Conservation (phyloP, 2,329 filamentous ascomycete genomes). For the Colletotrichum tabaci region DNA sequence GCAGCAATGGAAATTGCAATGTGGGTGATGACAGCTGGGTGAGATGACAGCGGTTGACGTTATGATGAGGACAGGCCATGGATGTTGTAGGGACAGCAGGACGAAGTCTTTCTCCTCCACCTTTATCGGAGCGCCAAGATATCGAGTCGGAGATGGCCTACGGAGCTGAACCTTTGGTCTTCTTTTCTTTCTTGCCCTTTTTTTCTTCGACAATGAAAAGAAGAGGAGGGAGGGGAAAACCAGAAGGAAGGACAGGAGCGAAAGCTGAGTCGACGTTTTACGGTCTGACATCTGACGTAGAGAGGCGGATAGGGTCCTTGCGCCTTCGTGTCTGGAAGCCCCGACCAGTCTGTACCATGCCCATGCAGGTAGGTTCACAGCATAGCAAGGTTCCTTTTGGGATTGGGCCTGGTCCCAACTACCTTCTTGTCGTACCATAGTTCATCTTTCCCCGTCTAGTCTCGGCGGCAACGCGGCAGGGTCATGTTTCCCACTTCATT, state of each 20-base stretch:
- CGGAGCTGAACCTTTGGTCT: background rate
- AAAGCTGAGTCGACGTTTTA: conserved; percentile 13
- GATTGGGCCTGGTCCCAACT: background rate
- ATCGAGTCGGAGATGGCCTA: background rate
- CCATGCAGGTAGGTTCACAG: conserved; percentile 6
- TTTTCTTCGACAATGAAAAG: conserved; percentile 22
- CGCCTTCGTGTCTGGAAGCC: conserved; percentile 6
- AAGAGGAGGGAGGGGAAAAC: background rate
- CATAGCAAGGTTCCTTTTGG: background rate
- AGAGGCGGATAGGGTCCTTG: background rate
- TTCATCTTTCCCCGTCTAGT: background rate
- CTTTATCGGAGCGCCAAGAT: too few relatives aligned
- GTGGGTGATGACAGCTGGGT: conserved; percentile 10
- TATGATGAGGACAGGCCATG: background rate
- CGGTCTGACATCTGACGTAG: background rate
- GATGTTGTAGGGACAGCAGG: background rate
- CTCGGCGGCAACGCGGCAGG: background rate
- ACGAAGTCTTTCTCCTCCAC: background rate
- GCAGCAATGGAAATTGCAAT: conserved; percentile 31
- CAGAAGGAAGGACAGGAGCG: background rate
- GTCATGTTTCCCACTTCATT: conserved; percentile 4
- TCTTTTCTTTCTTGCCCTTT: conserved; percentile 3
- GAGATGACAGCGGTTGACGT: background rate
- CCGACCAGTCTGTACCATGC: background rate
- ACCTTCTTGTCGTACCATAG: background rate